Evolutionary conservation across 2,329 filamentous ascomycete species (phyloP).

Genomic region (Alternaria triticina): DNA sequence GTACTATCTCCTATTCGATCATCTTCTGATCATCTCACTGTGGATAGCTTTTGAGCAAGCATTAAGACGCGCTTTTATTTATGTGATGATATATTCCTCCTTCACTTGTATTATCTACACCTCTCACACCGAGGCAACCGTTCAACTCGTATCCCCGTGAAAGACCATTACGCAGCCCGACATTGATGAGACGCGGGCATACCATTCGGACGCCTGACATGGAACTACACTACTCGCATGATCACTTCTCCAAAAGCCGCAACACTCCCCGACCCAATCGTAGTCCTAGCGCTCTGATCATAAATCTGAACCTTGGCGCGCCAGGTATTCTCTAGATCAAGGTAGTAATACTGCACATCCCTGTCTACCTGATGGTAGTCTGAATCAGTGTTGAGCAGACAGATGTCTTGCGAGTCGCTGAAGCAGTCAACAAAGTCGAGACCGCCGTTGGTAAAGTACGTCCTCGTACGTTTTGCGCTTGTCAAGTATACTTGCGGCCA

Average conservation of each 20-base stretch:
- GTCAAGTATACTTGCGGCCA: background rate
- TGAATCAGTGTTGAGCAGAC: background rate
- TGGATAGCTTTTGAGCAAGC: background rate
- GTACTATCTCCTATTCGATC: background rate
- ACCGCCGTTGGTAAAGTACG: background rate
- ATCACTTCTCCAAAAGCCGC: background rate
- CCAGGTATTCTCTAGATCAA: background rate
- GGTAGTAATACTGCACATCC: background rate
- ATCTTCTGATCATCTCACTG: background rate
- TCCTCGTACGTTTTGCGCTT: background rate
- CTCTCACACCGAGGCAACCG: background rate
- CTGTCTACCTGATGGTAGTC: background rate
- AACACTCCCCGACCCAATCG: background rate
- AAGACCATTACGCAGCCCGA: background rate
- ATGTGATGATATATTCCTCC: background rate
- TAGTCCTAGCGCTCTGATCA: background rate
- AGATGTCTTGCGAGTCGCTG: background rate
- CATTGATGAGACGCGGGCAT: background rate
- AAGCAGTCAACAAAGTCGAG: background rate
- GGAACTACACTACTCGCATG: background rate
- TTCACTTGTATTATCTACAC: background rate
- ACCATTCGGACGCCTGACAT: background rate
- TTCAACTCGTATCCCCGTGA: background rate
- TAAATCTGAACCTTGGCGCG: background rate
- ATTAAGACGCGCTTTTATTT: background rate